These are phyloP conservation scores for Fragilariopsis cylindrus DNA, from an alignment of 108 stramenopile species.

Conservation along the genomic window DNA sequence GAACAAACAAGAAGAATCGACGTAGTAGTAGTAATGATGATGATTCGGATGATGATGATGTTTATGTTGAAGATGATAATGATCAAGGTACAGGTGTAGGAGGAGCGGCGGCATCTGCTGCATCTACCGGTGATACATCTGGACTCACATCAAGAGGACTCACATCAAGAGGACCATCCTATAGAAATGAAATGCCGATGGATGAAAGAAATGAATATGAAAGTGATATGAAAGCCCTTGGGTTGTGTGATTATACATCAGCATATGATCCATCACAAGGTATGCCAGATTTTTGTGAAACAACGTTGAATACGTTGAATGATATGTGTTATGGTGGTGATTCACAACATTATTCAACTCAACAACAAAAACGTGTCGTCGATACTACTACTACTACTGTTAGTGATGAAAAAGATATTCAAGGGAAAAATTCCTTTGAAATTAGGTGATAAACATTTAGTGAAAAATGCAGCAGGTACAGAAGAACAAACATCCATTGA, in stretches of 20 bases:
- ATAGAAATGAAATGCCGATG: slow-evolving; percentile 34
- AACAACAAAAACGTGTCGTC: not conserved
- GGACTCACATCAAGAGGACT: not conserved
- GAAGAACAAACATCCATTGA: slow-evolving; percentile 74
- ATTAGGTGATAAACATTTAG: not conserved
- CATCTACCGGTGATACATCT: not conserved
- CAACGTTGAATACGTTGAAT: not conserved
- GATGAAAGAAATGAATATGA: slow-evolving; percentile 29
- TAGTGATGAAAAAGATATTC: not conserved
- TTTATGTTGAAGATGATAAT: not conserved
- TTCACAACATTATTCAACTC: not conserved
- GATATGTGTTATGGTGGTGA: not conserved
- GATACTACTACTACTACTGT: not conserved
- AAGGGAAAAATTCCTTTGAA: not conserved
- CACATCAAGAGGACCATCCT: not conserved
- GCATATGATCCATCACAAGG: slow-evolving; percentile 2
- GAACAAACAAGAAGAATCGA: not conserved
- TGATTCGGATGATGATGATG: not conserved
- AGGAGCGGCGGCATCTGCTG: not conserved
- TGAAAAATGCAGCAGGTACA: slow-evolving; percentile 18
- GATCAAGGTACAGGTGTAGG: not conserved
- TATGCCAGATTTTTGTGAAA: slow-evolving; percentile 18
- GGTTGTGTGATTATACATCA: slow-evolving; percentile 1
- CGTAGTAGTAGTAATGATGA: not conserved
- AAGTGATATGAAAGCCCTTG: not conserved